Base-by-base conservation (phyloP, 257 asterid genomes). In the Solanum pinnatisectum region DNA sequence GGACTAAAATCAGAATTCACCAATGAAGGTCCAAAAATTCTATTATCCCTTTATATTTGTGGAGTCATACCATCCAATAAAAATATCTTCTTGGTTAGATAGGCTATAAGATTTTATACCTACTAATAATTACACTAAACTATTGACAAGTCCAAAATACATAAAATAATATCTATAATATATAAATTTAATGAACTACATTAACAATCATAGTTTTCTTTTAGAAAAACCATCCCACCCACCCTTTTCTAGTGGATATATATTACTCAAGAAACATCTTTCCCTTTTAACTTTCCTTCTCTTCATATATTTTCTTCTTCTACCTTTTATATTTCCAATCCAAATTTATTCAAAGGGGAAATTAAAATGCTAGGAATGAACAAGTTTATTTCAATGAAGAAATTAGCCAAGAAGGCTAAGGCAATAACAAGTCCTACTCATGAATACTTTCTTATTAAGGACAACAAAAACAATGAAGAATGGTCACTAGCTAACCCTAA, bases 301-400 rank as follows among this genome's bases (percentile, higher is more conserved):
- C 59, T 40, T 20, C 63, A 8, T 42, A 72, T 33, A 18, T 72
- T 5, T 12, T 39, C 33, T n/a, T n/a, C 36, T 40, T 40, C 59
- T 25, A 42, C n/a, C 37, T 79, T 22, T 44, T 15, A 20, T 10
- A 27, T 27, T 46, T 79, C 40, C 27, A 44, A 27, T 46, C 67
- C 68, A 79, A 79, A 16, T 27, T 72, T 4, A 44, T 78, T 46
- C 63, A 78, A 42, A 42, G 84, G 37, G 2, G 4, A 67, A 52
- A 37, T 36, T 20, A 36, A 88, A 68, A 94, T 95, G 98, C 77
- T 93, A n/a, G 92, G 97, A 1, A 96, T 78, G 63, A 14, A 94
- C 84, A 95, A 91, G 84, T 88, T 96, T 22, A 91, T 92, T 46
- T 93, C 98, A 12, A 87, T 95, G 93, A 94, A 90, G 90, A 95